Base-by-base conservation (phyloP, 805 yeast genomes). In the Pichia heedii region DNA sequence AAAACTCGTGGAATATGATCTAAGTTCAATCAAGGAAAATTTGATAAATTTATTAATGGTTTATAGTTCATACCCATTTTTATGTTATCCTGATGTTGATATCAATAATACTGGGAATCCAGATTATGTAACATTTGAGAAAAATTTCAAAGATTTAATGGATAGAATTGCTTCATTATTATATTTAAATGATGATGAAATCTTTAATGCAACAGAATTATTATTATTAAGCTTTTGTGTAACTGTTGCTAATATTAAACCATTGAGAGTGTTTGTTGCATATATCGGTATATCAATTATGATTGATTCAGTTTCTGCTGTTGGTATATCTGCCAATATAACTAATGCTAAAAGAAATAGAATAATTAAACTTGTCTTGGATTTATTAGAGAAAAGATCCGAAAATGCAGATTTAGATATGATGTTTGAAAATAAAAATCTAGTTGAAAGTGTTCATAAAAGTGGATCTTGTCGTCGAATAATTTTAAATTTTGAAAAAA, bases 401-500 rank as follows among this genome's bases (percentile, higher is more conserved):
- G 73, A 39, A 15, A 48, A 50, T 36, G 16, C 44, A n/a, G 50
- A 52, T 39, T 10, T 43, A n/a, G 24, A 41, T 3, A 5, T 39
- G 5, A 16, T 50, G 33, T 39, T 39, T 26, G 36, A 38, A 15
- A 21, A 42, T 18, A 33, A 22, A 16, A 32, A 50, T 19, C 15
- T 46, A 2, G 32, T 48, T 27, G 42, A 10, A 15, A 16, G 19
- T 29, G 43, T 45, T 33, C 66, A 62, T 45, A 41, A 41, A 1
- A 37, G 44, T 11, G 54, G 54, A 1, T 33, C 63, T 10, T 69
- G 71, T 43, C 46, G 52, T 0, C 43, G 59, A 12, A 49, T 73
- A 1, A 56, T 68, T 10, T 61, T 68, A 4, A 55, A 68, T 5
- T 58, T 74, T 40, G 84, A 79, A 40, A 69, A 76, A 41, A 72